Base-by-base conservation (phyloP, 495 filamentous ascomycete species). In the Penicillium manginii region DNA sequence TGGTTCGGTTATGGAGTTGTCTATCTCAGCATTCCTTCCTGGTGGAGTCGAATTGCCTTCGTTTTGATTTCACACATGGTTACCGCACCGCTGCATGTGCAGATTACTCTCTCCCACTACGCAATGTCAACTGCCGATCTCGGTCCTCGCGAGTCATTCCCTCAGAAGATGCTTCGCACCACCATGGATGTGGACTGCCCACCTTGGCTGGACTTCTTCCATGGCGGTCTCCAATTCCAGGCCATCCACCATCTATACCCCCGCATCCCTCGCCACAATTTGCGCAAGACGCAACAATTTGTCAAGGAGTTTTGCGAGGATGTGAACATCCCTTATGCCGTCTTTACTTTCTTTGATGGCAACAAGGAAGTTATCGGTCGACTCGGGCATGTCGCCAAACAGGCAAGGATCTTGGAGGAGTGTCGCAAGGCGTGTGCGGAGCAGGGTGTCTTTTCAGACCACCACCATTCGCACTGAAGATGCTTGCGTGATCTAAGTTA, bases 171-270 rank as follows among this genome's bases (percentile, higher is more conserved):
- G 92, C 79, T 96, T 48, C 81, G 92, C 49, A 96, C 92, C 8
- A 96, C 92, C 3, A 96, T 96, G 92, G 92, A 96, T 59, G 87
- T 96, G 8, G 92, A 94, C 65, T 96, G 92, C 67, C 91, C 92
- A 0, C 70, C 81, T 26, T 96, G 92, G 92, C 78, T 96, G 39
- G 92, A 96, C 69, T 96, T 92, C 63, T 81, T 96, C 67, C 92
- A 96, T 64, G 92, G 92, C 17, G 92, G 92, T 26, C 75, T 96
- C 60, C 92, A 96, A 73, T 96, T 96, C 66, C 92, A 96, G 72
- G 92, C 87, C 15, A 86, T 96, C 50, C 92, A 96, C 58, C 92
- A 96, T 72, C 74, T 96, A 29, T 96, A 83, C 59, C 92, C 92
- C 6, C 81, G 92, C 7, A 88, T 96, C 55, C 92, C 92, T 45